Evolutionary conservation across 139 green algal genomes (phyloP).

Genomic region (Chlorella sp.): DNA sequence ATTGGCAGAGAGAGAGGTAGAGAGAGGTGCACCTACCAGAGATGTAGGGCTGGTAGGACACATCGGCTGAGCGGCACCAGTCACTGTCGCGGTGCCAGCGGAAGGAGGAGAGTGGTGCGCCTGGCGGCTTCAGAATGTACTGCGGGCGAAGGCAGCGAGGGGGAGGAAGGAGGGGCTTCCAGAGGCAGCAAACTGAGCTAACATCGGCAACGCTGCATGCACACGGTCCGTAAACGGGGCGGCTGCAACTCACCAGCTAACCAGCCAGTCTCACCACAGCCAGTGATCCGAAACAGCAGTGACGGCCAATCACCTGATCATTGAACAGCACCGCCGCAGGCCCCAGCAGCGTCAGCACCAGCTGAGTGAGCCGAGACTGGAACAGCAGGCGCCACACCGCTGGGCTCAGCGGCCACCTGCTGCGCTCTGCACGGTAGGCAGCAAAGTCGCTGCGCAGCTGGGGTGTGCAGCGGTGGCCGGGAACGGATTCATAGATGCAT

Average conservation of each 20-base stretch:
- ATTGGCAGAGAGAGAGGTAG: no score
- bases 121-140: conserved; percentile 56
- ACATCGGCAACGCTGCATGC: no score
- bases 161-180: no score
- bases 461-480: not conserved
- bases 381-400: conserved; percentile 23
- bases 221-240: no score
- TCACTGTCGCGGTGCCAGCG: conserved; percentile 51
- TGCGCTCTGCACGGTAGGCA: not conserved
- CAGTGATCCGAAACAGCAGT: no score
- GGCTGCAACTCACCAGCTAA: no score
- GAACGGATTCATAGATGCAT: conserved; percentile 30
- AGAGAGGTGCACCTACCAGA: not conserved
- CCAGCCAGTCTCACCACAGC: no score
- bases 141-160: not conserved
- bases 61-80: conserved; percentile 8
- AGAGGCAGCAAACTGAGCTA: no score
- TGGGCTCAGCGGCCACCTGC: not conserved
- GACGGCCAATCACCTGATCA: conserved; percentile 48
- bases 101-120: conserved; percentile 18
- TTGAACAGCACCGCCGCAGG: conserved; percentile 36
- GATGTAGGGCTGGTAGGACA: conserved; percentile 16
- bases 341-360: conserved; percentile 28
- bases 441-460: not conserved
- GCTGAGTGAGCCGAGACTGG: not conserved